These are phyloP conservation scores for Striga asiatica DNA, from an alignment of 257 asterid genomes.

Conservation along the genomic window DNA sequence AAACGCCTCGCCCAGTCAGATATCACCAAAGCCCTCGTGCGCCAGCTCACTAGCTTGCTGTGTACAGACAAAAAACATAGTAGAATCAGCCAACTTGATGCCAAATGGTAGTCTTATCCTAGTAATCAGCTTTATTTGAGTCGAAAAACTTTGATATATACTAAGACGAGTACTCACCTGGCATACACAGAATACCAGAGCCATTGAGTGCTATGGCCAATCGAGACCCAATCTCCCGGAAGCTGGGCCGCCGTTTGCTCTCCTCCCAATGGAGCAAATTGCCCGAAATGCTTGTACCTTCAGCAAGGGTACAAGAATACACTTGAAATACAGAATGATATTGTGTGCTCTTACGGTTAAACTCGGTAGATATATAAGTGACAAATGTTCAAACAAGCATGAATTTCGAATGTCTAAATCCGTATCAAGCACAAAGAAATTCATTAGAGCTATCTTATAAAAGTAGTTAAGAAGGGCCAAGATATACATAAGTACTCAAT, in stretches of 20 bases:
- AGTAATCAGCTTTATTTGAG: background rate
- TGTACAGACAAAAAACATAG: background rate
- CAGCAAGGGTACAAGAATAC: background rate
- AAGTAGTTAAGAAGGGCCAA: no score
- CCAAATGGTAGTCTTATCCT: background rate
- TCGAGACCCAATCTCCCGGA: conserved; percentile 98
- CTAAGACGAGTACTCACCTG: conserved; percentile 32
- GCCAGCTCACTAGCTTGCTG: conserved; percentile 98
- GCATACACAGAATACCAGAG: conserved; percentile 98
- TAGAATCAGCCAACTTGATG: conserved; percentile 1
- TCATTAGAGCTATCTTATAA: no score
- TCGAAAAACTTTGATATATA: background rate
- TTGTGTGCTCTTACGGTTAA: background rate
- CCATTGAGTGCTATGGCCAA: conserved; percentile 90
- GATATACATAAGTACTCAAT: no score
- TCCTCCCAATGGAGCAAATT: conserved; percentile 95
- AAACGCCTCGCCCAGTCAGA: conserved; percentile 83
- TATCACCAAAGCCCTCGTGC: conserved; percentile 83
- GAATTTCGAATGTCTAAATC: background rate
- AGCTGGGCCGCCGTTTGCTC: conserved; percentile 97
- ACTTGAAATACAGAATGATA: background rate
- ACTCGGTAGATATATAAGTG: no score
- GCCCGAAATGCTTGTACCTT: conserved; percentile 95
- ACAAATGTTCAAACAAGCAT: no score
- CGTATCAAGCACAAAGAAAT: no score